These are phyloP conservation scores for Hondaea fermentalgiana DNA, from an alignment of 108 stramenopile species.

Conservation along the genomic window DNA sequence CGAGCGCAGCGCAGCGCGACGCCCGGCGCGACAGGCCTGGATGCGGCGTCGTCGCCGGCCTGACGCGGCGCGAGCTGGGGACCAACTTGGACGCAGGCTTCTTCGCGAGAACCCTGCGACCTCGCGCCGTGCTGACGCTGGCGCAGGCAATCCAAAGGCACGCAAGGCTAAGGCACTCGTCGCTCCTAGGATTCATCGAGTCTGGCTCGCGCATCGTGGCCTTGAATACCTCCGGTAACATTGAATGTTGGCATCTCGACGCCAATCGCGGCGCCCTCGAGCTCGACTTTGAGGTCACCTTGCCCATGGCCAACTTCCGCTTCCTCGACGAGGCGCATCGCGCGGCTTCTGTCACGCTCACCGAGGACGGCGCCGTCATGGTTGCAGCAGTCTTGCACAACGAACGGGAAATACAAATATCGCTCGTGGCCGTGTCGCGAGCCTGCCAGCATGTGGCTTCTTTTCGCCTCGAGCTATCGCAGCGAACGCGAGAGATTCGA, in stretches of 20 bases:
- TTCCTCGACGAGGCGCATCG: no score
- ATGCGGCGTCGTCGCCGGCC: not conserved
- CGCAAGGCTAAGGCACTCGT: not conserved
- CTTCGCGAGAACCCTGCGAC: not conserved
- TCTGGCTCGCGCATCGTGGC: not conserved
- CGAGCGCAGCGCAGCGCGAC: not conserved
- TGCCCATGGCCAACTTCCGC: not conserved
- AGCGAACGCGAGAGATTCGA: not conserved
- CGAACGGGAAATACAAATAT: not conserved
- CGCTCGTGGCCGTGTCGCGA: not conserved
- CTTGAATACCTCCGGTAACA: not conserved
- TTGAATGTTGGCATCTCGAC: not conserved
- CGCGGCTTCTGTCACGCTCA: not conserved
- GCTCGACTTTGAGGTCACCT: not conserved
- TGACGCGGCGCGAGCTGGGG: not conserved
- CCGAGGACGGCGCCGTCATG: not conserved
- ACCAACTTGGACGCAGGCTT: not conserved
- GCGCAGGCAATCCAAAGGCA: not conserved
- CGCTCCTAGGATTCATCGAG: not conserved
- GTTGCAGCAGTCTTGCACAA: not conserved
- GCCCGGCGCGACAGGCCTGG: not conserved
- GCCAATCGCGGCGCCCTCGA: not conserved
- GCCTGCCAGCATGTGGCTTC: not conserved
- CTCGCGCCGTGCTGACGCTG: not conserved
- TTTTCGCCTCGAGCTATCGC: not conserved